Conservation (phyloP, 2,329 filamentous ascomycete genomes). For the Meredithiella fracta region DNA sequence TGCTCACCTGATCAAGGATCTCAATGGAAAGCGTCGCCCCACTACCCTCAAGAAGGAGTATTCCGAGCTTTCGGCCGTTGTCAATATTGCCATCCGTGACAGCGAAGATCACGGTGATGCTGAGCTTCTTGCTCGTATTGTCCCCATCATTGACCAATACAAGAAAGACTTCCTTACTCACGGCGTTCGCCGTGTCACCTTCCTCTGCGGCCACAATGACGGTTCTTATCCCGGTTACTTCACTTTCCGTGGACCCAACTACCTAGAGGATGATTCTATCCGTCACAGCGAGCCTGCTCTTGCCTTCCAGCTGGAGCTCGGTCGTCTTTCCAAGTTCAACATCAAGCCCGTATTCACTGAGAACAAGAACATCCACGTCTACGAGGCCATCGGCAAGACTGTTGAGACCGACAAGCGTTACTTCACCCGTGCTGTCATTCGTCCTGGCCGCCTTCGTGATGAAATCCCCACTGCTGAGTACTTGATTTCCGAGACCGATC, state of each 20-base stretch:
- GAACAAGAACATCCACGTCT: constrained; percentile 98
- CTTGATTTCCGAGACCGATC: constrained; percentile 89
- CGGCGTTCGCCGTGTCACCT: constrained; percentile 76
- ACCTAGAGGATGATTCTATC: constrained; percentile 84
- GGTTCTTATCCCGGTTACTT: constrained; percentile 93
- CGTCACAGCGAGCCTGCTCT: constrained; percentile 92
- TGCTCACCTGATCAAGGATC: constrained; percentile 46
- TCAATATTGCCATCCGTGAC: constrained; percentile 83
- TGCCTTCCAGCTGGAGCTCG: constrained; percentile 96
- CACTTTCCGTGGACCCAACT: constrained; percentile 87
- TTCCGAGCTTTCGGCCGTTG: constrained; percentile 68
- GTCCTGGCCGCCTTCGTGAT: constrained; percentile 83
- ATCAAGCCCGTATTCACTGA: constrained; percentile 98
- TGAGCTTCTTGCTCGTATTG: constrained; percentile 62
- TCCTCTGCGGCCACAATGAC: constrained; percentile 89
- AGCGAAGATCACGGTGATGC: constrained; percentile 68
- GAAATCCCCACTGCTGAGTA: constrained; percentile 98
- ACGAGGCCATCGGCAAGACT: constrained; percentile 88
- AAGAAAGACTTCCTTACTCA: constrained; percentile 70
- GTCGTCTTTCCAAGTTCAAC: constrained; percentile 86
- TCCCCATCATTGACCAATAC: constrained; percentile 58
- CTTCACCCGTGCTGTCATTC: constrained; percentile 90
- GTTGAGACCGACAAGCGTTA: constrained; percentile 95
- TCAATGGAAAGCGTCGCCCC: constrained; percentile 55
- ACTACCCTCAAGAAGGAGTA: constrained; percentile 34